Base-by-base conservation (phyloP, 371 early-diverging fungal species). In the Mortierella sp. region DNA sequence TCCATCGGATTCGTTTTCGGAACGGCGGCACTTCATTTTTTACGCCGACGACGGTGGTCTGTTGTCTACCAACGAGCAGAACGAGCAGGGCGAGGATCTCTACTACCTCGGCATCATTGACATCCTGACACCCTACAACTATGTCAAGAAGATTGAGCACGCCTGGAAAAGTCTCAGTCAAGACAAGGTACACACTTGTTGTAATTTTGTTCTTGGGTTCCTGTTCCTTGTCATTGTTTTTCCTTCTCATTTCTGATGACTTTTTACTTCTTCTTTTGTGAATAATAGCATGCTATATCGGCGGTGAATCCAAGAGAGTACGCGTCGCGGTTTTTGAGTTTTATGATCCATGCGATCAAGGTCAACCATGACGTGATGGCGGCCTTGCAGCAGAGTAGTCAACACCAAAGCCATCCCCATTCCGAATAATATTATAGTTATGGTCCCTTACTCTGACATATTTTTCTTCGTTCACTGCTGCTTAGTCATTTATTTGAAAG, bases 61-160 rank as follows among this genome's bases (percentile, higher is more conserved):
- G 78, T 89, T 89, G 51, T 93, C 98, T 16, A 95, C 98, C 3
- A 94, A 96, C 82, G 93, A 91, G 70, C 70, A 87, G 38, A 92
- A 97, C 88, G 85, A 90, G 38, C 89, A 92, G 4, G 88, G 92
- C 10, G 88, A 93, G 68, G 91, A 94, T 70, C 89, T 98, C 7
- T 98, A 98, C 89, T 98, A 96, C 83, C 82, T 99, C 49, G 98
- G 99, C 4, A 93, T 99, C 73, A 99, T 99, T 76, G 99, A 99
- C 83, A 98, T 99, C 63, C 90, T 99, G 70, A 99, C 99, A 27
- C 95, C 95, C 0, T 99, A 98, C 89, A 95, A 95, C 82, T 88
- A 91, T 63, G 87, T 90, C 68, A 99, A 99, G 88, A 94, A 94
- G 79, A 70, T 94, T 35, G 99, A 99, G 83, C 95, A 96, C 76